These are phyloP conservation scores for Claviceps citrina DNA, from an alignment of 2,329 filamentous ascomycete genomes.

Conservation along the genomic window DNA sequence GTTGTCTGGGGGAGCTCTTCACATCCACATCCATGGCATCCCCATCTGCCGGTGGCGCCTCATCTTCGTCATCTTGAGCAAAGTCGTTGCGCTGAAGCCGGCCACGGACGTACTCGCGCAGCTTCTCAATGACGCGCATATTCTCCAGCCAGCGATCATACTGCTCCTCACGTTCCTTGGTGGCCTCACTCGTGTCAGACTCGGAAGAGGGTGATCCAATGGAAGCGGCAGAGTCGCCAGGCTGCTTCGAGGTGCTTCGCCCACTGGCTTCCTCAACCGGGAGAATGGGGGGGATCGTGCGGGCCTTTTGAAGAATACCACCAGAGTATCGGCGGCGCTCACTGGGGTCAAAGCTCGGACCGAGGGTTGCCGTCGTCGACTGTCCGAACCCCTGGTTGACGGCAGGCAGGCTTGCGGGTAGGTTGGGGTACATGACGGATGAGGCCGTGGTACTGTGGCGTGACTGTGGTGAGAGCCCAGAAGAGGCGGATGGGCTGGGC, in stretches of 20 bases:
- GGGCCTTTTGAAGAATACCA: slow-evolving; percentile 48
- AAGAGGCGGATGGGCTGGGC: slow-evolving; percentile 48
- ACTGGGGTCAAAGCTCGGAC: slow-evolving; percentile 47
- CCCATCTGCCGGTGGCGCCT: slow-evolving; percentile 8
- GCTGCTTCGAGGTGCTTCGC: slow-evolving; percentile 30
- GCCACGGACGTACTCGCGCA: slow-evolving; percentile 41
- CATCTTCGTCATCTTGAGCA: slow-evolving; percentile 18
- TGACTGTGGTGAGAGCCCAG: slow-evolving; percentile 51
- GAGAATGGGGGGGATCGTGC: slow-evolving; percentile 26
- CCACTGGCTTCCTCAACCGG: slow-evolving; percentile 22
- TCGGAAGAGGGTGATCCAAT: slow-evolving; percentile 40
- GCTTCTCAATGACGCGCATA: slow-evolving; percentile 47
- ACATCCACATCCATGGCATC: slow-evolving; percentile 24
- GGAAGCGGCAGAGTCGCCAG: slow-evolving; percentile 25
- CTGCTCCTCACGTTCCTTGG: slow-evolving; percentile 42
- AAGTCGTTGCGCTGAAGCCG: slow-evolving; percentile 44
- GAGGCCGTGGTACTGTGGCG: slow-evolving; percentile 45
- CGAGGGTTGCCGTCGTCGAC: slow-evolving; percentile 55
- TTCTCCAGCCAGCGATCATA: slow-evolving; percentile 53
- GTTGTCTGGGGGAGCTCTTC: slow-evolving; percentile 16
- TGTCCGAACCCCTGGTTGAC: slow-evolving; percentile 57
- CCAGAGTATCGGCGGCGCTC: slow-evolving; percentile 51
- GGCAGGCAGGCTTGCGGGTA: slow-evolving; percentile 39
- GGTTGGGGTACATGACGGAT: slow-evolving; percentile 57
- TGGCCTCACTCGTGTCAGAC: slow-evolving; percentile 35